phyloP scores from a whole-genome alignment of 2,329 filamentous ascomycete species.

The Aspergillus ochraceoroseus region DNA sequence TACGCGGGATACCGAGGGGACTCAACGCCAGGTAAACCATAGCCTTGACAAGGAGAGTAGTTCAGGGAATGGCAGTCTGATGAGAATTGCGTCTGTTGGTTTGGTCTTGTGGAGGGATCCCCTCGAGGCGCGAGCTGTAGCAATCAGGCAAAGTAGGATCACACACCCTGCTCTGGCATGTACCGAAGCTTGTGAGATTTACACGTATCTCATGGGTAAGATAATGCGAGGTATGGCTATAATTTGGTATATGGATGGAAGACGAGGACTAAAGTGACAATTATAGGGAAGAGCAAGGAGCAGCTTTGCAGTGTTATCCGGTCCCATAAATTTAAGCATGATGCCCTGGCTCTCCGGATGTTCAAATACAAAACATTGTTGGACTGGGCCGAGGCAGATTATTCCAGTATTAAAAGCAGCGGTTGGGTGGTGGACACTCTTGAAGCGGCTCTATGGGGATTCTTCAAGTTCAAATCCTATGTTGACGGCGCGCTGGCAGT shows the following conservation, averaged over 20 bases:
- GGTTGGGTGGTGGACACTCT: constrained; percentile 44
- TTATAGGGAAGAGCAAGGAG: neutral
- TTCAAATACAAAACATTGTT: constrained; percentile 14
- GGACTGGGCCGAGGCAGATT: constrained; percentile 26
- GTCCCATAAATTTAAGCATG: neutral
- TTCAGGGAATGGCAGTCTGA: constrained; percentile 42
- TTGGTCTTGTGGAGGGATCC: constrained; percentile 29
- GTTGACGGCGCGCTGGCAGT: constrained; percentile 38
- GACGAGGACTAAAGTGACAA: neutral
- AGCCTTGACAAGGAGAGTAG: constrained; percentile 17
- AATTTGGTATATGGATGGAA: neutral
- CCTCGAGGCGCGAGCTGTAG: constrained; percentile 23
- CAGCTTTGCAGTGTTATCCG: neutral
- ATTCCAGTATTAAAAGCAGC: constrained; percentile 31
- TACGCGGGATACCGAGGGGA: constrained; percentile 2
- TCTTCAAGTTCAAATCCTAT: constrained; percentile 39
- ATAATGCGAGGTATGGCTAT: constrained; percentile 26
- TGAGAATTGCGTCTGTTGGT: constrained; percentile 41
- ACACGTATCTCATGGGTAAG: constrained; percentile 31
- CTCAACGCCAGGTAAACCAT: constrained; percentile 19
- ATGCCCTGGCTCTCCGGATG: constrained; percentile 7
- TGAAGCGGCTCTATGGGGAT: constrained; percentile 42
- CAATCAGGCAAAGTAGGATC: constrained; percentile 27
- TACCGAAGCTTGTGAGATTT: constrained; percentile 40
- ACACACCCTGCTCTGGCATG: constrained; percentile 41